Evolutionary conservation across 108 stramenopile species (phyloP), one percentile per base, ranked within the genome.

Genomic region (Pseudonitzschia delicatissima): DNA sequence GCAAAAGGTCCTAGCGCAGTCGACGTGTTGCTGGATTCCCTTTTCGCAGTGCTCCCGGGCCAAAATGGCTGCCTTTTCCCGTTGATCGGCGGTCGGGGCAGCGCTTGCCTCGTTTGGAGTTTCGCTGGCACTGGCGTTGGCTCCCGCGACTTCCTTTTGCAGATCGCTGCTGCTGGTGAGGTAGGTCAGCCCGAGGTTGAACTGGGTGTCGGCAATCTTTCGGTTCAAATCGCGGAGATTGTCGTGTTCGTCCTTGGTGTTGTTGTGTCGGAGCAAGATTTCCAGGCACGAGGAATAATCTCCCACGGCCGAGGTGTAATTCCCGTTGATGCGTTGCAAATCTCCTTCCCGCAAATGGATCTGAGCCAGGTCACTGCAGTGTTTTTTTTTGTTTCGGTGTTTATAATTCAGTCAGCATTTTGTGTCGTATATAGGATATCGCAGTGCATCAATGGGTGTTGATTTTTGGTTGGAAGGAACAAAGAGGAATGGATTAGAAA

Each of bases 341-440:
- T 94, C 93, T 7, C 79, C 93, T 45, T 86, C 72, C 18, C 90
- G 83, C 11, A 82, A 71, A 57, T 82, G 77, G 51, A 91, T 83
- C 66, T 88, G 87, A 20, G 93, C 87, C 39, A 91, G 68, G 68
- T 94, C 93, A 18, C 60, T 61, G 32, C 1, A 23, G 7, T 17
- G 37, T 39, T 6, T 39, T 11, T 6, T 39, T 39, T 6, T 6
- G 37, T 39, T 39, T 39, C 8, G 37, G 37, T 39, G 37, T 39
- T 72, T 55, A 2, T 74, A 12, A 0, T 44, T 13, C 42, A 13
- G 12, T 12, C 12, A 44, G 42, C 12, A 78, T 29, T 33, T 69
- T 55, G 5, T 32, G 17, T 39, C 45, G 58, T 59, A 45, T 13
- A 1, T 47, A 45, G 3, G 17, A 29, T 4, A 39, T n/a, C 0